Evolutionary conservation across 306 rosid genomes (phyloP).

Genomic region (Dalbergia oliveri): DNA sequence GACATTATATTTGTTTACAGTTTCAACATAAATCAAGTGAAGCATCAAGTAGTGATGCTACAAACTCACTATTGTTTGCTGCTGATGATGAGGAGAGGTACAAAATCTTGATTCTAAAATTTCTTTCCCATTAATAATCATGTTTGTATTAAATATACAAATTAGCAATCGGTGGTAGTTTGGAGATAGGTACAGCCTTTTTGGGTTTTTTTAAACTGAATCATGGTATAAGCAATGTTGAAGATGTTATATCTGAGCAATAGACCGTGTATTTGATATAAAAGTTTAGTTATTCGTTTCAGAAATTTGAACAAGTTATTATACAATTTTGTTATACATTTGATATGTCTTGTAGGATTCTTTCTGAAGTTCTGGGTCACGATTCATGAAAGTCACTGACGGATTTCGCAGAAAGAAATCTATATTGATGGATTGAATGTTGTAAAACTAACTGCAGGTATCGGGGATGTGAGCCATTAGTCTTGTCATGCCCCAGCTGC

Average conservation of each 20-base stretch:
- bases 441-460: slow-evolving; percentile 68
- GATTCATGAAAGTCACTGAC: not conserved
- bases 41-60: slow-evolving; percentile 61
- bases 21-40: slow-evolving; percentile 79
- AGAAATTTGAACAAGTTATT: slow-evolving; percentile 15
- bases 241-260: not conserved
- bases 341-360: slow-evolving; percentile 25
- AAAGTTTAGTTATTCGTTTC: not conserved
- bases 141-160: slow-evolving; percentile 5
- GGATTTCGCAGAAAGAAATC: slow-evolving; percentile 21
- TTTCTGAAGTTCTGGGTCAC: not conserved
- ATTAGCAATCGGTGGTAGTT: slow-evolving; percentile 22
- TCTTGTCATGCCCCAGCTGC: slow-evolving; percentile 90
- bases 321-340: slow-evolving; percentile 13
- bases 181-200: slow-evolving; percentile 17
- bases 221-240: not conserved
- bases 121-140: slow-evolving; percentile 19
- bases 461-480: slow-evolving; percentile 76
- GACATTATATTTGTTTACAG: slow-evolving; percentile 54
- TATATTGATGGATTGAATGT: slow-evolving; percentile 35
- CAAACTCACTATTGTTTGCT: slow-evolving; percentile 65
- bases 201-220: not conserved
- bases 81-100: slow-evolving; percentile 88
- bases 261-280: not conserved
- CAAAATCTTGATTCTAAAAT: slow-evolving; percentile 37